Evolutionary conservation across 1,284 basidiomycete genomes (phyloP), one percentile per base, ranked within the genome.

Genomic region (Cutaneotrichosporon dermatis): DNA sequence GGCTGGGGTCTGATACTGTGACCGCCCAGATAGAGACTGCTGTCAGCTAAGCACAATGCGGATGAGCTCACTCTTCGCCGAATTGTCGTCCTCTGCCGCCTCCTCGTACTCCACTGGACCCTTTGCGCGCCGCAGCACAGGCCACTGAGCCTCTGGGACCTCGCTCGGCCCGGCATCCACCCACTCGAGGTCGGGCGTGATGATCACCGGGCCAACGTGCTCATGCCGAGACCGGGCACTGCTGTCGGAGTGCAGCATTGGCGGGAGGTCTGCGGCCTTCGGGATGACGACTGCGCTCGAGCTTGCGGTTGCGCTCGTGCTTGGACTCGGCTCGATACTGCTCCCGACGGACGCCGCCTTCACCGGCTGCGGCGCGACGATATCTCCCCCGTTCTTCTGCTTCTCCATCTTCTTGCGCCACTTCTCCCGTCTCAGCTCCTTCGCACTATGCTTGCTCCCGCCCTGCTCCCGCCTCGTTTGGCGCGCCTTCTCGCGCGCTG

Each of bases 11-110:
- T 0, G 83, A 82, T n/a, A 95, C 83, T 68, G 92, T 87, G 15
- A 92, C 85, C 7, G 85, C 87, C 91, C 92, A 96, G 49, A 87
- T 87, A 42, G 85, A 79, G 52, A 87, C 86, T 85, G 63, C 6
- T 15, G 58, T 61, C 4, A 64, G 25, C 25, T 25, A 25, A 25
- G 25, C 25, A 25, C 55, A 25, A 16, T 49, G 51, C 13, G 34
- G 5, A 11, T 6, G 10, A 10, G 69, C 72, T 66, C 59, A 76
- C 73, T 69, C 44, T 63, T 57, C 0, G 60, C 67, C 6, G 59
- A 40, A 43, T 67, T 59, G 48, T 63, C 60, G 5, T 66, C 64
- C 53, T 69, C 68, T 0, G 60, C 70, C 11, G 69, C 69, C 57
- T 68, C 67, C 39, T 76, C 73, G 16, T 60, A 55, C 65, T 76